Conservation (phyloP, 805 yeast species). For the Yamadazyma nakazawae region DNA sequence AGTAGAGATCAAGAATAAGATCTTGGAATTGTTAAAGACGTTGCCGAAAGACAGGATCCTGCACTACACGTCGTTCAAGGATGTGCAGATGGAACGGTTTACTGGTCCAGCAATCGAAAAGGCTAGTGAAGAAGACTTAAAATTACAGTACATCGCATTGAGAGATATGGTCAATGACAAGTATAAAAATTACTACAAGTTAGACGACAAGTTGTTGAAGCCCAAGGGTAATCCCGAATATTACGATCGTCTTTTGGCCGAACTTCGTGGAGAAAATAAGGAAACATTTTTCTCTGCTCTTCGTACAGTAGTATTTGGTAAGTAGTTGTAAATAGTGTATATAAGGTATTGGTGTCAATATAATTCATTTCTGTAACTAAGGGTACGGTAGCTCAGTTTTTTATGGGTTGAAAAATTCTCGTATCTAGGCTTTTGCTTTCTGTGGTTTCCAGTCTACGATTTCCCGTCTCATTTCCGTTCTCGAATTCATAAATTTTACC, state of each 20-base stretch:
- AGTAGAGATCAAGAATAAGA: conserved; percentile 50
- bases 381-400: too few species aligned
- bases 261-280: conserved; percentile 66
- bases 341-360: background rate
- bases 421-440: too few species aligned
- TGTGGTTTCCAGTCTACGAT: too few species aligned
- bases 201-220: conserved; percentile 59
- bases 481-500: too few species aligned
- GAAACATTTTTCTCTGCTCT: conserved; percentile 65
- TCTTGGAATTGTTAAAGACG: conserved; percentile 55
- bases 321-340: conserved; percentile 26
- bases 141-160: conserved; percentile 58
- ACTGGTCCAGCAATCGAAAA: conserved; percentile 30
- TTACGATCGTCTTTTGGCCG: conserved; percentile 66
- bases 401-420: background rate
- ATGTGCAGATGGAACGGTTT: conserved; percentile 50
- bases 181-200: conserved; percentile 59
- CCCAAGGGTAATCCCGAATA: conserved; percentile 89
- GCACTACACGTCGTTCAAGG: conserved; percentile 69
- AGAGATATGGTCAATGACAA: conserved; percentile 57
- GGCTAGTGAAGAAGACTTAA: conserved; percentile 48
- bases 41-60: conserved; percentile 68
- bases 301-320: conserved; percentile 75
- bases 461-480: background rate
- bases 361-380: too few species aligned